Evolutionary conservation across 208 protist genomes (phyloP).

Genomic region (Kentomonas sorsogonicus): DNA sequence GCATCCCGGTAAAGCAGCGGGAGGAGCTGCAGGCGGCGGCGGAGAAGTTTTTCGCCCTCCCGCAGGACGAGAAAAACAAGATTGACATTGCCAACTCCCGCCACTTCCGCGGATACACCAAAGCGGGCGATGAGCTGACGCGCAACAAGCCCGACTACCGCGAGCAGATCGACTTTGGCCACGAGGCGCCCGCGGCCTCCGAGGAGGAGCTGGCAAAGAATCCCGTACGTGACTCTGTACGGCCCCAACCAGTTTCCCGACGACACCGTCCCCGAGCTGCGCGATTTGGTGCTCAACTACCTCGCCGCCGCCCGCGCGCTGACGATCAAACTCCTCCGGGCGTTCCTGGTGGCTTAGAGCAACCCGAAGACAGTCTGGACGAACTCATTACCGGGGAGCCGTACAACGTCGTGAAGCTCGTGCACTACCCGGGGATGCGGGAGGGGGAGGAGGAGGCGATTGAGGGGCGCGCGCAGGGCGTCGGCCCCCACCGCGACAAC

Average conservation of each 20-base stretch:
- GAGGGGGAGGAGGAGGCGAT: neutral
- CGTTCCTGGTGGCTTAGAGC: constrained; percentile 10
- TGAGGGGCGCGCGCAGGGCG: constrained; percentile 4
- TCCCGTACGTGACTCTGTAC: constrained; percentile 5
- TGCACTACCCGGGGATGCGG: constrained; percentile 9
- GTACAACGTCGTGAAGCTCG: constrained; percentile 1
- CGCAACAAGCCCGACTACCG: constrained; percentile 18
- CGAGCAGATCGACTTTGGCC: constrained; percentile 9
- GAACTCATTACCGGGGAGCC: constrained; percentile 7
- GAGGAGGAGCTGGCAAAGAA: neutral
- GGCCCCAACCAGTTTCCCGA: constrained; percentile 8
- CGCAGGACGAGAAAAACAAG: constrained; percentile 16
- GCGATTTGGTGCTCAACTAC: constrained; percentile 3
- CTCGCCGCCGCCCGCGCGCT: neutral
- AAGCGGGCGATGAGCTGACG: constrained; percentile 9
- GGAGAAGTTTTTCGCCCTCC: constrained; percentile 15
- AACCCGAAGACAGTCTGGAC: constrained; percentile 11
- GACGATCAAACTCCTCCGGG: constrained; percentile 5
- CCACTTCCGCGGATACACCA: constrained; percentile 19
- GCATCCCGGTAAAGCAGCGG: constrained; percentile 8
- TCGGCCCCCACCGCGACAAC: constrained; percentile 7
- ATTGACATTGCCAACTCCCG: constrained; percentile 12
- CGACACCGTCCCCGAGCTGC: constrained; percentile 2
- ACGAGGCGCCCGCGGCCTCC: neutral
- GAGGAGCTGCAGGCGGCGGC: constrained; percentile 6